Evolutionary conservation across 2,329 filamentous ascomycete species (phyloP).

Genomic region (Neopestalotiopsis sp.): DNA sequence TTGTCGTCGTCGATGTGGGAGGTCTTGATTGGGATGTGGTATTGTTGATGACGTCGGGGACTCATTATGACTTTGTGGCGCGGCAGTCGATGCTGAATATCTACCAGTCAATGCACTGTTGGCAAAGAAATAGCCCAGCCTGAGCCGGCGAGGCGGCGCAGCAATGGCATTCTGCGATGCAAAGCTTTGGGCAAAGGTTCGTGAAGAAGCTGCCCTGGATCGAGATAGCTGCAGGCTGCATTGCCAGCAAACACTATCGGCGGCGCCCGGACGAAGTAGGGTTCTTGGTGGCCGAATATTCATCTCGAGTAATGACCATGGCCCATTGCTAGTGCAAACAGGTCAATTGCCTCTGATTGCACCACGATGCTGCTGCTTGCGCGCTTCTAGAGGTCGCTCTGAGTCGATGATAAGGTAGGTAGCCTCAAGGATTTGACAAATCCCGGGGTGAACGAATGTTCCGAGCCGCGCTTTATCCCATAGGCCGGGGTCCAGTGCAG

Average conservation of each 20-base stretch:
- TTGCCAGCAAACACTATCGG: slow-evolving; percentile 36
- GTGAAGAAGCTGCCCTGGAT: slow-evolving; percentile 15
- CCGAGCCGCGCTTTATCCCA: not conserved
- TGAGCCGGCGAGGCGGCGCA: slow-evolving; percentile 28
- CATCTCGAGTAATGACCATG: slow-evolving; percentile 38
- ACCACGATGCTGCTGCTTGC: not conserved
- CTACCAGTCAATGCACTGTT: slow-evolving; percentile 28
- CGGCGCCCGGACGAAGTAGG: slow-evolving; percentile 31
- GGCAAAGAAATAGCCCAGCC: slow-evolving; percentile 36
- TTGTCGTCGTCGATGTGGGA: slow-evolving; percentile 34
- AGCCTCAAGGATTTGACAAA: slow-evolving; percentile 4
- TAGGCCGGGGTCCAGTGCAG: not conserved
- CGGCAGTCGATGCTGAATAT: slow-evolving; percentile 13
- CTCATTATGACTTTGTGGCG: slow-evolving; percentile 16
- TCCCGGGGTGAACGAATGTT: not conserved
- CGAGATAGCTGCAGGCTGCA: slow-evolving; percentile 31
- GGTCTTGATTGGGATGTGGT: slow-evolving; percentile 25
- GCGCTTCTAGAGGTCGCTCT: not conserved
- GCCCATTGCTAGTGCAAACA: slow-evolving; percentile 24
- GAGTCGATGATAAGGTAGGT: not conserved
- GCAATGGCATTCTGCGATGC: slow-evolving; percentile 23
- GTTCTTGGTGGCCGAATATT: slow-evolving; percentile 37
- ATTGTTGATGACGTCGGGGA: slow-evolving; percentile 19
- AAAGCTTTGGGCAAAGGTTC: slow-evolving; percentile 26
- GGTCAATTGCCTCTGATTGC: slow-evolving; percentile 16